phyloP scores from a whole-genome alignment of 208 protist genomes.

The Vickermania spadyakhi region DNA sequence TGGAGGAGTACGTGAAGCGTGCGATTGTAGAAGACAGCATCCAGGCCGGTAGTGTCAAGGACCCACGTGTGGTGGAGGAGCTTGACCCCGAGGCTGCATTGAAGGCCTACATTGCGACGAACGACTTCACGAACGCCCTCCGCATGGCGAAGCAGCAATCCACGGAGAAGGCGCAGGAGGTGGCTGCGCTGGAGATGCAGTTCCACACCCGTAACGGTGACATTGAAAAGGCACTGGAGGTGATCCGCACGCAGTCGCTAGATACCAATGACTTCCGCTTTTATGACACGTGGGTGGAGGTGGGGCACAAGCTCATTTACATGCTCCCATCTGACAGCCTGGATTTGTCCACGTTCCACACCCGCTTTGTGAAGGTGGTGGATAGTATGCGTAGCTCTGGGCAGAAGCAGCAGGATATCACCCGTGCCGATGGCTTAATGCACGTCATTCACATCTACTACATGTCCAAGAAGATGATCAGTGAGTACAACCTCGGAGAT shows the following conservation, averaged over 20 bases:
- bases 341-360: conserved; percentile 51
- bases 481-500: conserved; percentile 55
- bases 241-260: conserved; percentile 42
- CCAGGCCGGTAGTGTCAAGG: conserved; percentile 56
- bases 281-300: conserved; percentile 69
- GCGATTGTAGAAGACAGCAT: conserved; percentile 88
- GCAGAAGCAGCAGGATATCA: conserved; percentile 74
- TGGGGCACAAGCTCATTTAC: conserved; percentile 45
- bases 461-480: conserved; percentile 41
- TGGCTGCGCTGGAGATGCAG: conserved; percentile 71
- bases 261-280: conserved; percentile 87
- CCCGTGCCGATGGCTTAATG: conserved; percentile 45
- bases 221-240: conserved; percentile 40
- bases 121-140: conserved; percentile 74
- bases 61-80: conserved; percentile 80
- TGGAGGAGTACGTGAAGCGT: conserved; percentile 84
- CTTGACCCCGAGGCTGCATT: conserved; percentile 85
- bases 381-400: conserved; percentile 71
- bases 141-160: conserved; percentile 61
- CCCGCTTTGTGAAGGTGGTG: conserved; percentile 44
- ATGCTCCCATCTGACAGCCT: conserved; percentile 21
- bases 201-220: conserved; percentile 52
- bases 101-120: conserved; percentile 79
- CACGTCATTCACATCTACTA: conserved; percentile 84
- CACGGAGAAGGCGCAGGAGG: conserved; percentile 56